These are phyloP conservation scores for Neopestalotiopsis rosae DNA, from an alignment of 2,329 filamentous ascomycete genomes.

Conservation along the genomic window DNA sequence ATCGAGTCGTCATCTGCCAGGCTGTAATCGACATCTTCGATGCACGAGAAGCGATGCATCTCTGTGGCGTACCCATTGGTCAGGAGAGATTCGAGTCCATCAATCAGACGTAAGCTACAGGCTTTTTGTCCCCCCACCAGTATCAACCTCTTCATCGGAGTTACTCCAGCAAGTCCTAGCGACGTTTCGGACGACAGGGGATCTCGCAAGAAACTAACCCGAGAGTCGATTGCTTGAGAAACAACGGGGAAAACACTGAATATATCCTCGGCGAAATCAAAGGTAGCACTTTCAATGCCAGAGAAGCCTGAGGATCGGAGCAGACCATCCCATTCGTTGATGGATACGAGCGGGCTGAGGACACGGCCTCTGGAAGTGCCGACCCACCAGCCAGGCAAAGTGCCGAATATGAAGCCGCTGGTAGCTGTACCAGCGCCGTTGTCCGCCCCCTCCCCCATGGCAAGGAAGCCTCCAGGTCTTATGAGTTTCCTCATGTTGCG, in stretches of 20 bases:
- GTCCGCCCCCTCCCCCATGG: slow-evolving; percentile 21
- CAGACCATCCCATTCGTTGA: slow-evolving; percentile 30
- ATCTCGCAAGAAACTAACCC: slow-evolving; percentile 21
- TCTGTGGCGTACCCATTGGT: background rate
- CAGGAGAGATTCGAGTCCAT: background rate
- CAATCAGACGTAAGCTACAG: background rate
- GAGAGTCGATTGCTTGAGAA: slow-evolving; percentile 24
- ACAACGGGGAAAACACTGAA: slow-evolving; percentile 22
- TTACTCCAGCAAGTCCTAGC: background rate
- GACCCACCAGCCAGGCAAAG: slow-evolving; percentile 44
- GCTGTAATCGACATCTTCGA: slow-evolving; percentile 7
- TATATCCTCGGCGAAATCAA: slow-evolving; percentile 15
- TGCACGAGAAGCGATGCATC: background rate
- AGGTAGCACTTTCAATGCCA: slow-evolving; percentile 29
- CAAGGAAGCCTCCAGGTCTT: slow-evolving; percentile 42
- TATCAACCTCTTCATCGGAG: slow-evolving; percentile 10
- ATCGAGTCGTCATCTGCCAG: background rate
- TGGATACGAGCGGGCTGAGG: slow-evolving; percentile 23
- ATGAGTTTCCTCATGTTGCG: slow-evolving; percentile 28
- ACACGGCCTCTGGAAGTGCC: slow-evolving; percentile 33
- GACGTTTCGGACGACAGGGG: slow-evolving; percentile 16
- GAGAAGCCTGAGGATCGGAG: slow-evolving; percentile 30
- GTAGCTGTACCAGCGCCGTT: background rate
- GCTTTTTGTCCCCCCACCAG: slow-evolving; percentile 19
- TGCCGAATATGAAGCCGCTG: slow-evolving; percentile 35